Percentiles rank a stretch among this genome's conserved stretches.
Evolutionary conservation across 495 filamentous ascomycete genomes (phyloP).

Genomic region (Neurospora discreta): DNA sequence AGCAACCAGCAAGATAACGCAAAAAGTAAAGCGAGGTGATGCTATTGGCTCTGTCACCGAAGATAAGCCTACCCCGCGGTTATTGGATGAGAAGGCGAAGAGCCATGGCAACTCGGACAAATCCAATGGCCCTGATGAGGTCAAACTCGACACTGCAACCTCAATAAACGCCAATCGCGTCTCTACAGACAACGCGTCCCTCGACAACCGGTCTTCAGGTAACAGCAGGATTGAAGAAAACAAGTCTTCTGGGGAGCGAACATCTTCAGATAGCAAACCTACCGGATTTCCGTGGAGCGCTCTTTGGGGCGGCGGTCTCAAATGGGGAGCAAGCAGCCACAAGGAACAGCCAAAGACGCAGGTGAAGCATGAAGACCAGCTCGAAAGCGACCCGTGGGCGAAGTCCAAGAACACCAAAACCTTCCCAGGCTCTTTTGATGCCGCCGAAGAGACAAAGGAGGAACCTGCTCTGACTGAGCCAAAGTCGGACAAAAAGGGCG

Average conservation of each 20-base stretch:
- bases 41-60: not conserved
- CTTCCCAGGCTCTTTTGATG: constrained; percentile 29
- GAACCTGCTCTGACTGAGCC: not conserved
- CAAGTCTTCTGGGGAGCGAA: not conserved
- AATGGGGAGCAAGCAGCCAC: not conserved
- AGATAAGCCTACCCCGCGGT: not conserved
- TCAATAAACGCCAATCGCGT: constrained; percentile 27
- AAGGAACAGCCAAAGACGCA: constrained; percentile 1
- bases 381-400: constrained; percentile 28
- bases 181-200: constrained; percentile 19
- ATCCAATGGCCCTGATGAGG: constrained; percentile 34
- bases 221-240: not conserved
- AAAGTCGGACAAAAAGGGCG: not conserved
- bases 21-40: not conserved
- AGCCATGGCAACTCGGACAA: constrained; percentile 12
- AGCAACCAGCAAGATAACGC: not conserved
- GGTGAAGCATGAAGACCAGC: constrained; percentile 14
- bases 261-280: not conserved
- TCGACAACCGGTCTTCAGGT: not conserved
- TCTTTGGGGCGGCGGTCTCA: not conserved
- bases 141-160: constrained; percentile 37
- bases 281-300: not conserved
- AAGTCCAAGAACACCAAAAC: constrained; percentile 35
- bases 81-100: not conserved
- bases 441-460: constrained; percentile 8